A percentile compares a stretch with the other conserved stretches of the same genome.
phyloP scores from a whole-genome alignment of 805 yeast genomes.

The Teunomyces gatunensis region DNA sequence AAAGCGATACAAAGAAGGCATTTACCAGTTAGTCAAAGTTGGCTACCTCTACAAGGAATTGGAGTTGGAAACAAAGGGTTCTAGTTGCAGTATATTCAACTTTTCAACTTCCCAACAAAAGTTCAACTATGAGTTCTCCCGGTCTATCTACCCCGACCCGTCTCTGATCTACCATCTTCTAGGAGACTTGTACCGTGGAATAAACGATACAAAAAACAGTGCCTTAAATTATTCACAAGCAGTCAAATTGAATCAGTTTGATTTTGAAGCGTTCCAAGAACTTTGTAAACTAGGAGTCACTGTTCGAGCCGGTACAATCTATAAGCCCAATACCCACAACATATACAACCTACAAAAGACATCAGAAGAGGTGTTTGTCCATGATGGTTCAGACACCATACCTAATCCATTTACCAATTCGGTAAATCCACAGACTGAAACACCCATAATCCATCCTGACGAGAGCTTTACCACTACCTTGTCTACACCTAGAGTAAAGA shows the following conservation, averaged over 20 bases:
- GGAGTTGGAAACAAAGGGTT: conserved; percentile 3
- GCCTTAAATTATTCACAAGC: conserved; percentile 67
- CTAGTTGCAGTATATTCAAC: conserved; percentile 5
- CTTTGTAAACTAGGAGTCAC: conserved; percentile 70
- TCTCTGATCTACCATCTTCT: conserved; percentile 65
- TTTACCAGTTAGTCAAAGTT: conserved; percentile 39
- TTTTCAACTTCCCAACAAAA: conserved; percentile 20
- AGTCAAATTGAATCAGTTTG: conserved; percentile 68
- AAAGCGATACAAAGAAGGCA: conserved; percentile 59
- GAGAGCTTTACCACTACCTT: conserved; percentile 23
- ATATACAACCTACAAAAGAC: background rate
- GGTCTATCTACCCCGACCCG: conserved; percentile 56
- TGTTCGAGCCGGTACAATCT: conserved; percentile 57
- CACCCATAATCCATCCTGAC: conserved; percentile 20
- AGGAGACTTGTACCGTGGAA: conserved; percentile 62
- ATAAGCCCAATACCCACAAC: conserved; percentile 23
- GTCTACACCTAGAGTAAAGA: conserved; percentile 28
- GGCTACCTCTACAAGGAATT: conserved; percentile 30
- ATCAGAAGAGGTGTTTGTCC: background rate
- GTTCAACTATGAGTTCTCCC: conserved; percentile 37
- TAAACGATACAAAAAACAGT: conserved; percentile 64
- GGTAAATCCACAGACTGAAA: conserved; percentile 5
- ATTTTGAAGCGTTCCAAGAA: conserved; percentile 84
- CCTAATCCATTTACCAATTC: conserved; percentile 36
- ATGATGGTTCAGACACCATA: conserved; percentile 12